These are phyloP conservation scores for Kalanchoe fedtschenkoi DNA, from an alignment of 164 flowering plant species.

Conservation along the genomic window DNA sequence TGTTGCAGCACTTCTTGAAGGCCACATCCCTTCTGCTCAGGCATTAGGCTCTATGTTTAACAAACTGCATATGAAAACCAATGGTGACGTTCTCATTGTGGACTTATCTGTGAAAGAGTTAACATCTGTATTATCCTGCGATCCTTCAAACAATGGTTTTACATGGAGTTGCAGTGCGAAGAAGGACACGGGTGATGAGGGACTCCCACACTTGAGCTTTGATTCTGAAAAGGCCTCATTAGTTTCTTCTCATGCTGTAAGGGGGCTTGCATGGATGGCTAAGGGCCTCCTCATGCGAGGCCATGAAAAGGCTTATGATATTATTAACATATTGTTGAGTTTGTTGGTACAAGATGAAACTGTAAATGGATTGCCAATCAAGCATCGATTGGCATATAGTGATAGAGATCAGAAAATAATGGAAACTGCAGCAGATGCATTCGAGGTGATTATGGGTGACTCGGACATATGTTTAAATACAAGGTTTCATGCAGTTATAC, in stretches of 20 bases:
- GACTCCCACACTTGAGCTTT: conserved; percentile 15
- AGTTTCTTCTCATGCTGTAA: conserved; percentile 38
- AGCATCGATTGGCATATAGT: conserved; percentile 14
- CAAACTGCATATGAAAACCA: conserved; percentile 37
- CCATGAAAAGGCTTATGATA: conserved; percentile 59
- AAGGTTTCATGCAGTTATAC: conserved; percentile 61
- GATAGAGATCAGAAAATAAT: conserved; percentile 19
- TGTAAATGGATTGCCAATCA: conserved; percentile 7
- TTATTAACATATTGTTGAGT: conserved; percentile 44
- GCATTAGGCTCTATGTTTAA: conserved; percentile 87
- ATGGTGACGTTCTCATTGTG: conserved; percentile 16
- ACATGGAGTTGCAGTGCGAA: conserved; percentile 7
- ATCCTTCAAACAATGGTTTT: conserved; percentile 10
- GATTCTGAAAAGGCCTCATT: conserved; percentile 9
- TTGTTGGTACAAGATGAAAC: conserved; percentile 29
- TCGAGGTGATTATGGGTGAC: conserved; percentile 62
- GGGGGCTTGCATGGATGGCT: conserved; percentile 87
- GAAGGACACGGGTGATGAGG: conserved; percentile 13
- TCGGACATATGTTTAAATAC: conserved; percentile 66
- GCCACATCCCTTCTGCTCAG: conserved; percentile 69
- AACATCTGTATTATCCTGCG: conserved; percentile 34
- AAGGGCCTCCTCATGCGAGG: conserved; percentile 95
- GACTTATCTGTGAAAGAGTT: conserved; percentile 53
- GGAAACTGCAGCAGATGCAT: conserved; percentile 73
- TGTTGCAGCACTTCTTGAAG: conserved; percentile 28